Evolutionary conservation across 2,329 filamentous ascomycete species (phyloP), one percentile per base, ranked within the genome.

Genomic region (Neonectria sp.): DNA sequence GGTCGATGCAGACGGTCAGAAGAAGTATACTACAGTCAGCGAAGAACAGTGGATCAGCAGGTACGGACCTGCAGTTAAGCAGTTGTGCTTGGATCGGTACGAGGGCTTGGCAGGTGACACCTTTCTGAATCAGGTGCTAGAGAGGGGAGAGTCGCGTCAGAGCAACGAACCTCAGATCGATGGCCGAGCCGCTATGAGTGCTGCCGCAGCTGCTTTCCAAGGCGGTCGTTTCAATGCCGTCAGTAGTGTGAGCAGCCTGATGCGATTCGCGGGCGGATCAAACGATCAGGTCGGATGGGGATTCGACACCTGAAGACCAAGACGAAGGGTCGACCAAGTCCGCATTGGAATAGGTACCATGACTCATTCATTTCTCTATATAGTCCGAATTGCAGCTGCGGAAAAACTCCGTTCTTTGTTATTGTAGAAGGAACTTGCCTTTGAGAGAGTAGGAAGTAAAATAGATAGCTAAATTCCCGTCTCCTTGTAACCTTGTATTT

Each of bases 201-300:
- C 49, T 37, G 71, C 72, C 0, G 53, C 65, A 17, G 65, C 68
- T 21, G 72, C 70, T 35, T 74, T 73, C 8, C 63, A 57, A 11
- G 72, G 71, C 1, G 65, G 68, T 3, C 55, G 56, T 3, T 70
- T 74, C 2, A 70, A 66, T 31, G 49, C 61, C 13, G 63, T 35
- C 0, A 63, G 24, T 1, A 45, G 61, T 17, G 70, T 57, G 9
- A 73, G 49, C 31, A 68, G 59, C 21, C 5, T 73, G 51, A 68
- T 73, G 70, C 59, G 62, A 1, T 40, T 73, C 11, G 65, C 58
- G 4, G 71, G 63, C 4, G 66, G 60, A 4, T 35, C 61, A 1
- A 69, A 55, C 8, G 72, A 73, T 6, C 68, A 63, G 48, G 40
- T 74, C 9, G 72, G 72, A 33, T 73, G 72, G 72, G 71, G 72